A percentile compares a stretch with the other conserved stretches of the same genome.
Conservation (phyloP, 495 filamentous ascomycete species). For the Thozetella sp. region DNA sequence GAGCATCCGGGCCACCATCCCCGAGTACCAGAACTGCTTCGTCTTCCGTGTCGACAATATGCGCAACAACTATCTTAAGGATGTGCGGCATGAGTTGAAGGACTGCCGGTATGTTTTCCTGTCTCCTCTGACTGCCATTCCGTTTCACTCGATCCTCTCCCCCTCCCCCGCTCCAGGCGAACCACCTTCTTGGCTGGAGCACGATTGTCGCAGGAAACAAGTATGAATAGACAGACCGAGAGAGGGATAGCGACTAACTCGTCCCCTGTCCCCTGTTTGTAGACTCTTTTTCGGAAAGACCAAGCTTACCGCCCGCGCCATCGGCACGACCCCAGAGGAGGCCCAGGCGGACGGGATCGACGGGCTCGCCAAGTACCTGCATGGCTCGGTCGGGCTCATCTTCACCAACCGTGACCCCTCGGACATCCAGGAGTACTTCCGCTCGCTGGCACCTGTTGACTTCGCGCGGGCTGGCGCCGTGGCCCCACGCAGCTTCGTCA, state of each 20-base stretch:
- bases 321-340: conserved; percentile 73
- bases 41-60: conserved; percentile 96
- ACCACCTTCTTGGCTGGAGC: background rate
- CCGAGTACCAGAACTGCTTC: conserved; percentile 86
- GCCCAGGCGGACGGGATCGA: conserved; percentile 76
- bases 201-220: too few species aligned
- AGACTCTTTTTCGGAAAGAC: conserved; percentile 98
- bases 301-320: conserved; percentile 94
- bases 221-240: too few species aligned
- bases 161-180: background rate
- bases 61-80: conserved; percentile 96
- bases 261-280: background rate
- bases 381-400: conserved; percentile 84
- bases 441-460: conserved; percentile 66
- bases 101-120: conserved; percentile 71
- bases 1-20: conserved; percentile 83
- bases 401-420: conserved; percentile 76
- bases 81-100: conserved; percentile 78
- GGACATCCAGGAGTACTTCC: conserved; percentile 69
- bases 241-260: too few species aligned
- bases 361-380: conserved; percentile 68
- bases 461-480: conserved; percentile 85
- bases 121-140: conserved; percentile 3
- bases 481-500: conserved; percentile 70
- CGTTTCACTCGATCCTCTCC: background rate